Evolutionary conservation across 768 basidiomycete genomes (phyloP).

Genomic region (Antrodiella citrinella): DNA sequence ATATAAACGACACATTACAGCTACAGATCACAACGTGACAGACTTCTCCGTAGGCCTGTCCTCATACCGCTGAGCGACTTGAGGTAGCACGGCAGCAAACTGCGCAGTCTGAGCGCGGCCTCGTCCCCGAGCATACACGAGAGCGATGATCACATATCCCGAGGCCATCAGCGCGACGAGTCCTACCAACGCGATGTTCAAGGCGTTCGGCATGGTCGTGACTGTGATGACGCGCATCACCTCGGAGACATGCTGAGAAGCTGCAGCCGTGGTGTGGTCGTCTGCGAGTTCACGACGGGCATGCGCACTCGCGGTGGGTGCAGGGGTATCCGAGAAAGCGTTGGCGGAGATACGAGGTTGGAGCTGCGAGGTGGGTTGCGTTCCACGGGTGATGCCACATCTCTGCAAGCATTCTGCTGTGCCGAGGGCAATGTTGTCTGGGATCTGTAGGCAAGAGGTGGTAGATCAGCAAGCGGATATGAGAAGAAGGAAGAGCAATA

Average conservation of each 20-base stretch:
- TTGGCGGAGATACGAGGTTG: slow-evolving; percentile 21
- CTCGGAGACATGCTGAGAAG: slow-evolving; percentile 2
- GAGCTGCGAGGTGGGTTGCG: slow-evolving; percentile 20
- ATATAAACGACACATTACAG: too few relatives aligned
- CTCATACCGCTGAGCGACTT: not conserved
- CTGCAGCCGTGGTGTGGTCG: slow-evolving; percentile 5
- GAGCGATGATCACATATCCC: slow-evolving; percentile 16
- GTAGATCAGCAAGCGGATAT: not conserved
- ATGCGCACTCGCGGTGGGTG: slow-evolving; percentile 2
- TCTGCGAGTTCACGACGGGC: slow-evolving; percentile 10
- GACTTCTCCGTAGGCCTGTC: not conserved
- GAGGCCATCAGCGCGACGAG: slow-evolving; percentile 14
- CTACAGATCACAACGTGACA: not conserved
- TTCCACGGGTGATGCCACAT: slow-evolving; percentile 18
- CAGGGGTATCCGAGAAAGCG: slow-evolving; percentile 13
- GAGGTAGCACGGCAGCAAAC: not conserved
- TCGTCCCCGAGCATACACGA: slow-evolving; percentile 11
- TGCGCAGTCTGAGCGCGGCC: slow-evolving; percentile 1
- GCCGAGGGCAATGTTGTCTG: slow-evolving; percentile 24
- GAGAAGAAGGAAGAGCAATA: not conserved
- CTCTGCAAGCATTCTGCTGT: slow-evolving; percentile 19
- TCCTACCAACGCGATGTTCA: slow-evolving; percentile 8
- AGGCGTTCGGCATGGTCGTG: not conserved
- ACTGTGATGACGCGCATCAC: not conserved
- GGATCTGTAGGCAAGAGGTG: slow-evolving; percentile 15